Percentiles rank a stretch among this genome's conserved stretches.
phyloP scores from a whole-genome alignment of 371 early-diverging fungal species.

The Gilbertella persicaria region DNA sequence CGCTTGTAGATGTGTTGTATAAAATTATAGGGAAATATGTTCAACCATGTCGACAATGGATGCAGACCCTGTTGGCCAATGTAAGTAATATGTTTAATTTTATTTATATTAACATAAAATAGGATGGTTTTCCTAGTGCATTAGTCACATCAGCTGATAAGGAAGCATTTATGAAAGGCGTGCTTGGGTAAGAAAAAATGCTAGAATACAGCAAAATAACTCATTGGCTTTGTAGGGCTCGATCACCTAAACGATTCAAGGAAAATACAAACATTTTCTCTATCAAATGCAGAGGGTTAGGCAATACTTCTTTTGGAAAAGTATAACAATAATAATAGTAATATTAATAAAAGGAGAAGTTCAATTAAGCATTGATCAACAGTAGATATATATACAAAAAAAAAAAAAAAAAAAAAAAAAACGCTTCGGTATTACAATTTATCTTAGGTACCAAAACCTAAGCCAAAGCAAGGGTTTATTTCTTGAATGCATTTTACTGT shows the following conservation, averaged over 20 bases:
- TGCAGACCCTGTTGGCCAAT: constrained; percentile 54
- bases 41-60: constrained; percentile 55
- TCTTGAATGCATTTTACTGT: too few species aligned
- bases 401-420: too few species aligned
- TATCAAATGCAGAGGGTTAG: constrained; percentile 64
- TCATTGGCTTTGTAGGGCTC: constrained; percentile 39
- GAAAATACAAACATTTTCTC: constrained; percentile 59
- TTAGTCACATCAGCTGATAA: constrained; percentile 57
- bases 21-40: constrained; percentile 60
- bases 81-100: constrained; percentile 29
- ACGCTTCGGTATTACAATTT: too few species aligned
- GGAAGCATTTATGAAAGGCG: constrained; percentile 61
- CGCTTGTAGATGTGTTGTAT: constrained; percentile 63
- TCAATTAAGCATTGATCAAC: too few species aligned
- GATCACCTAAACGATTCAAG: constrained; percentile 64
- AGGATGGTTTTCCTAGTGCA: constrained; percentile 68
- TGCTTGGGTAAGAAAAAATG: constrained; percentile 52
- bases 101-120: constrained; percentile 1
- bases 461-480: too few species aligned
- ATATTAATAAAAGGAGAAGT: not conserved
- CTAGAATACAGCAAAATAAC: not conserved
- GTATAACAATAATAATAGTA: constrained; percentile 8
- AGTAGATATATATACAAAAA: too few species aligned
- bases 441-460: too few species aligned
- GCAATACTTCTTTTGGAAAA: constrained; percentile 51